Conservation (phyloP, 2,329 filamentous ascomycete genomes). For the Colletotrichum ledebouriae region DNA sequence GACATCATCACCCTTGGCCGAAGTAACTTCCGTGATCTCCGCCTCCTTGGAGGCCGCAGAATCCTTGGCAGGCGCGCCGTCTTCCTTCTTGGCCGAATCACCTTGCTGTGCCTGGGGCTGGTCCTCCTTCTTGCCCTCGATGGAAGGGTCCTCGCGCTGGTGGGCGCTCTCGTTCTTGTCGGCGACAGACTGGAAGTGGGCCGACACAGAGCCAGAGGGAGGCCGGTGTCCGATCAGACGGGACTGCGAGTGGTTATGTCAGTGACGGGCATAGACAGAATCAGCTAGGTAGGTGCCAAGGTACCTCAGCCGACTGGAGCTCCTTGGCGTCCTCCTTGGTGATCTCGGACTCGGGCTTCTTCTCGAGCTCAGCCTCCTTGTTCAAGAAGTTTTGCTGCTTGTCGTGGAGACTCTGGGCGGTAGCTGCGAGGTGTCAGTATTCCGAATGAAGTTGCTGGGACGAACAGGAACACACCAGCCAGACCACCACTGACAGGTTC, state of each 20-base stretch:
- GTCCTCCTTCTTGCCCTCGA: background rate
- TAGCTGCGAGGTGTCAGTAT: background rate
- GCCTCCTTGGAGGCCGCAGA: background rate
- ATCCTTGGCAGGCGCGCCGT: background rate
- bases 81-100: background rate
- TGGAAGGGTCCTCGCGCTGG: background rate
- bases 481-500: background rate
- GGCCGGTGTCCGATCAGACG: slow-evolving; percentile 7
- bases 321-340: slow-evolving; percentile 18
- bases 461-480: slow-evolving; percentile 1
- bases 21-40: too few species aligned
- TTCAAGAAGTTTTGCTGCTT: slow-evolving; percentile 14
- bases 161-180: slow-evolving; percentile 6
- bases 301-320: slow-evolving; percentile 1
- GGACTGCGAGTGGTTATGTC: background rate
- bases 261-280: background rate
- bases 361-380: slow-evolving; percentile 9
- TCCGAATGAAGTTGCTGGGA: background rate
- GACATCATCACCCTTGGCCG: background rate
- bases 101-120: background rate
- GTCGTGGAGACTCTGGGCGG: slow-evolving; percentile 11
- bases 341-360: slow-evolving; percentile 15
- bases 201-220: background rate
- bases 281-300: background rate
- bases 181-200: slow-evolving; percentile 5